Percentiles rank a stretch among this genome's conserved stretches.
Evolutionary conservation across 441 rosid species (phyloP).

Genomic region (Populus hybrid): DNA sequence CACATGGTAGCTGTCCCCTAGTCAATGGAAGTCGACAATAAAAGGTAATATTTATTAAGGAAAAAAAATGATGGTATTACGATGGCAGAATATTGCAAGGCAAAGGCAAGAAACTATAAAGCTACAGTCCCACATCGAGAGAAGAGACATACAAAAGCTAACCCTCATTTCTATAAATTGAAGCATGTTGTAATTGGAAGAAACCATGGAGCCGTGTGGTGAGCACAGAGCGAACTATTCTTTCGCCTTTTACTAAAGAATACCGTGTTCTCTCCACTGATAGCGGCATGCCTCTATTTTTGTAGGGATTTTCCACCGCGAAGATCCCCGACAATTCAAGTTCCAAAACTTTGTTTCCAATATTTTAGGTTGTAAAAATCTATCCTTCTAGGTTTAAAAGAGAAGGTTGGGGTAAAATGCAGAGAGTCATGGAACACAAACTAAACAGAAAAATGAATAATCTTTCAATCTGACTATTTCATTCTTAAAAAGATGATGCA

Average conservation of each 20-base stretch:
- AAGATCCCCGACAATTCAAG: neutral
- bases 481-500: neutral
- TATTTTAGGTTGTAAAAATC: too few species aligned
- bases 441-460: too few species aligned
- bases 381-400: too few species aligned
- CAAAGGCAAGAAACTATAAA: neutral
- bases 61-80: too few species aligned
- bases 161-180: neutral
- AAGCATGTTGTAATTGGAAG: neutral
- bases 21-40: too few species aligned
- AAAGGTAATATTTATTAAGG: too few species aligned
- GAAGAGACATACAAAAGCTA: neutral
- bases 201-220: conserved; percentile 2
- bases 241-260: conserved; percentile 76
- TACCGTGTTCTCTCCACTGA: conserved; percentile 41
- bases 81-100: neutral
- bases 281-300: neutral
- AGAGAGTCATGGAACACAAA: too few species aligned
- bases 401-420: too few species aligned
- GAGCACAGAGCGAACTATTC: conserved; percentile 72
- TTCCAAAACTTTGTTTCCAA: too few species aligned
- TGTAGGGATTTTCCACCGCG: neutral
- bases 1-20: too few species aligned
- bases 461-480: too few species aligned
- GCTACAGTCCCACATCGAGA: neutral